Evolutionary conservation across 257 asterid species (phyloP).

Genomic region (Agastache rugosa): DNA sequence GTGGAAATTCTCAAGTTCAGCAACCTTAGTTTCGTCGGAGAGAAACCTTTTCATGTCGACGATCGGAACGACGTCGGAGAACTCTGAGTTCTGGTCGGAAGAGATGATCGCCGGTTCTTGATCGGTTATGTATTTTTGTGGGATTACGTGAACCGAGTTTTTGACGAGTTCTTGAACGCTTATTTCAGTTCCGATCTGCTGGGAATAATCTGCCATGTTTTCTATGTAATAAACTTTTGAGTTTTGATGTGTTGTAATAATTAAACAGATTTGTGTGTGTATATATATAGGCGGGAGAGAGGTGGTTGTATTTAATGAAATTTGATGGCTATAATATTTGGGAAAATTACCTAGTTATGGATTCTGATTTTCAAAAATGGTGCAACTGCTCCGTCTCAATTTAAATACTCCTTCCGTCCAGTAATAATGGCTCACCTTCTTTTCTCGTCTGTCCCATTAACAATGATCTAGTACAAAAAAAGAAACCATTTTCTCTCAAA

Average conservation of each 20-base stretch:
- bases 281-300: neutral
- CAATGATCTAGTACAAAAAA: too few relatives aligned
- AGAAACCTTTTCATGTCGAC: conserved; percentile 52
- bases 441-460: too few relatives aligned
- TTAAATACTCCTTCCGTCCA: too few relatives aligned
- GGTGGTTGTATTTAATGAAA: neutral
- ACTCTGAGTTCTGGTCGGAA: neutral
- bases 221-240: neutral
- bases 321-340: neutral
- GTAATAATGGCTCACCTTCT: too few relatives aligned
- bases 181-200: neutral
- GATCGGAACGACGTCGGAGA: conserved; percentile 42
- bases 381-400: too few relatives aligned
- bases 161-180: conserved; percentile 56
- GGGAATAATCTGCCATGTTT: neutral
- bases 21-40: conserved; percentile 31
- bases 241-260: neutral
- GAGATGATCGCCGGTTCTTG: conserved; percentile 40
- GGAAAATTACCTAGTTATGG: neutral
- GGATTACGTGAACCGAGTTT: conserved; percentile 38
- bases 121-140: conserved; percentile 40
- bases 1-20: conserved; percentile 51
- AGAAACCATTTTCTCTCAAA: too few relatives aligned
- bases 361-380: neutral
- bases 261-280: neutral